Evolutionary conservation across 2,329 filamentous ascomycete species (phyloP).

Genomic region (Talaromyces sp.): DNA sequence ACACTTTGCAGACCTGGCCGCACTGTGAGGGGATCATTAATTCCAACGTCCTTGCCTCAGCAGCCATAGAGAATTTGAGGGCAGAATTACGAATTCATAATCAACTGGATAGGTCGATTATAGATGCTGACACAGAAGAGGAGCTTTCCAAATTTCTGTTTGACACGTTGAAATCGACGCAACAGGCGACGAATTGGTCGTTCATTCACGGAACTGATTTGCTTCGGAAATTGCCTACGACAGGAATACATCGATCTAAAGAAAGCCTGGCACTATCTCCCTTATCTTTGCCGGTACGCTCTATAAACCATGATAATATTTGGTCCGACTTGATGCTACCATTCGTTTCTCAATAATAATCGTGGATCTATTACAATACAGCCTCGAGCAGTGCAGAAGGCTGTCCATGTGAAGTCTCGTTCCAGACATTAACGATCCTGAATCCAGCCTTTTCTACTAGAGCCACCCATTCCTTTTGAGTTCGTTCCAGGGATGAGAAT

Average conservation of each 20-base stretch:
- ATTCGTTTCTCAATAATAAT: background rate
- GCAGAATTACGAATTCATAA: background rate
- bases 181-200: background rate
- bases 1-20: background rate
- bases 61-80: background rate
- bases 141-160: background rate
- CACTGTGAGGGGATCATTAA: background rate
- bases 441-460: conserved; percentile 17
- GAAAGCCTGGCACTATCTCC: background rate
- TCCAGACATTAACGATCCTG: conserved; percentile 6
- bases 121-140: background rate
- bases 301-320: background rate
- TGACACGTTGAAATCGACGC: background rate
- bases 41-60: conserved; percentile 3
- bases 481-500: conserved; percentile 18
- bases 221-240: background rate
- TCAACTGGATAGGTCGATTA: background rate
- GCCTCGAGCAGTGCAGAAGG: conserved; percentile 4
- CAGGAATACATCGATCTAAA: background rate
- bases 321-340: background rate
- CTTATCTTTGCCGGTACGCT: background rate
- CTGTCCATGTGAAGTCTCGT: background rate
- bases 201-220: background rate
- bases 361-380: background rate
- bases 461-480: conserved; percentile 17